Conservation (phyloP, 139 green algal genomes). For the Chlorella sp. region DNA sequence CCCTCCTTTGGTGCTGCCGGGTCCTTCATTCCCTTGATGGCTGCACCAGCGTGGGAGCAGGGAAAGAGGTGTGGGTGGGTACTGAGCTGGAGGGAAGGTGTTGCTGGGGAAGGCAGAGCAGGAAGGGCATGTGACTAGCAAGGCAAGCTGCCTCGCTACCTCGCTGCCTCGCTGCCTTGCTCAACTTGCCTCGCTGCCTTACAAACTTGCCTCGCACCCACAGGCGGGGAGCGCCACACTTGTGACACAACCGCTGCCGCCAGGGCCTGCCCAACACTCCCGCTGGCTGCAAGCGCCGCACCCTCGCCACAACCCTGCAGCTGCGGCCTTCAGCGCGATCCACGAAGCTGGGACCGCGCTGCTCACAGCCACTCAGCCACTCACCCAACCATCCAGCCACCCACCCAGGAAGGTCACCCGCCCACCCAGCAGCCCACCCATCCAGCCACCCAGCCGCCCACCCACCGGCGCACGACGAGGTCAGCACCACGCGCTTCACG, state of each 20-base stretch:
- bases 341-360: too few species aligned
- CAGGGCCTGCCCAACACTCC: too few species aligned
- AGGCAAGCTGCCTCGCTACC: not conserved
- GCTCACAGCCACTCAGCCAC: too few species aligned
- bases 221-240: too few species aligned
- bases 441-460: not conserved
- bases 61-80: conserved; percentile 11
- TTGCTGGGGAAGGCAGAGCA: not conserved
- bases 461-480: conserved; percentile 53
- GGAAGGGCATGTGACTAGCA: not conserved
- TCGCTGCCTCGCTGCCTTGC: too few species aligned
- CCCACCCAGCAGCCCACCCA: too few species aligned
- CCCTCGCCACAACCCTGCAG: not conserved
- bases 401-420: too few species aligned
- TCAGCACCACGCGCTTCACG: conserved; percentile 72
- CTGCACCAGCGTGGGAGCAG: conserved; percentile 41
- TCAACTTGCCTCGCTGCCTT: too few species aligned
- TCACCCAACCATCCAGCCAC: too few species aligned
- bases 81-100: not conserved
- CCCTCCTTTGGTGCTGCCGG: conserved; percentile 56
- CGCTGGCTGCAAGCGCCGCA: too few species aligned
- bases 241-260: too few species aligned
- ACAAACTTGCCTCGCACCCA: not conserved
- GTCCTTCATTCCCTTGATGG: conserved; percentile 50
- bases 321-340: too few species aligned